Evolutionary conservation across 108 stramenopile species (phyloP).

Genomic region (Cyclotella distinguenda): DNA sequence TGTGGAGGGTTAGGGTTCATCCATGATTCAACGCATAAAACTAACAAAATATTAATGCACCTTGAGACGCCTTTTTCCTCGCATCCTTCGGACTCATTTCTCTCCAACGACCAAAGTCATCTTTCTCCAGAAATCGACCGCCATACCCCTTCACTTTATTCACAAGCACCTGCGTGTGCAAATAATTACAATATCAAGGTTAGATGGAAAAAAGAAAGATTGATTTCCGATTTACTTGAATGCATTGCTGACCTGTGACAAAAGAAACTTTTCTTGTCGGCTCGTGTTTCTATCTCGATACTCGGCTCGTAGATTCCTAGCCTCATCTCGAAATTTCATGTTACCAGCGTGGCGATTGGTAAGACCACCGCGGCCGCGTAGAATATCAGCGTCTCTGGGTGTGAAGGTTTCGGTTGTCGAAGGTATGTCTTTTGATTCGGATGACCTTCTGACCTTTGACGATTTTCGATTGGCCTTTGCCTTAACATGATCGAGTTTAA

Average conservation of each 20-base stretch:
- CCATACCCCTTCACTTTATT: slow-evolving; percentile 33
- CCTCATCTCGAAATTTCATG: slow-evolving; percentile 30
- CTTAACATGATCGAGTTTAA: background rate
- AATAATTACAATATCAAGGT: background rate
- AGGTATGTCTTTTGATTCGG: background rate
- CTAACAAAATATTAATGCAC: background rate
- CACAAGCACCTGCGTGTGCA: slow-evolving; percentile 8
- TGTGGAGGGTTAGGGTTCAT: too few relatives aligned
- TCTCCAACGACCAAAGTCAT: slow-evolving; percentile 21
- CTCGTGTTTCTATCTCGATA: slow-evolving; percentile 15
- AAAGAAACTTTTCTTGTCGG: slow-evolving; percentile 14
- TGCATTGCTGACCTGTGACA: too few relatives aligned
- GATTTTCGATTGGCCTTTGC: background rate
- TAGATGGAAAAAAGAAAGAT: too few relatives aligned
- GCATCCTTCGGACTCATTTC: slow-evolving; percentile 21
- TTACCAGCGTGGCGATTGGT: slow-evolving; percentile 39
- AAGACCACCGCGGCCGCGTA: slow-evolving; percentile 31
- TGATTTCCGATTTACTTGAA: too few relatives aligned
- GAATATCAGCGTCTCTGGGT: slow-evolving; percentile 7
- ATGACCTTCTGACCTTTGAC: background rate
- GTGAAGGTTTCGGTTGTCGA: background rate
- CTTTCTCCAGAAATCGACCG: slow-evolving; percentile 35
- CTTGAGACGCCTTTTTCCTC: slow-evolving; percentile 41
- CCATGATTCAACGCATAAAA: background rate
- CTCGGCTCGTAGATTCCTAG: slow-evolving; percentile 11